Percentiles rank a stretch among this genome's conserved stretches.
These are phyloP conservation scores for Stenogyne calaminthoides DNA, from an alignment of 305 asterid species.

Conservation along the genomic window DNA sequence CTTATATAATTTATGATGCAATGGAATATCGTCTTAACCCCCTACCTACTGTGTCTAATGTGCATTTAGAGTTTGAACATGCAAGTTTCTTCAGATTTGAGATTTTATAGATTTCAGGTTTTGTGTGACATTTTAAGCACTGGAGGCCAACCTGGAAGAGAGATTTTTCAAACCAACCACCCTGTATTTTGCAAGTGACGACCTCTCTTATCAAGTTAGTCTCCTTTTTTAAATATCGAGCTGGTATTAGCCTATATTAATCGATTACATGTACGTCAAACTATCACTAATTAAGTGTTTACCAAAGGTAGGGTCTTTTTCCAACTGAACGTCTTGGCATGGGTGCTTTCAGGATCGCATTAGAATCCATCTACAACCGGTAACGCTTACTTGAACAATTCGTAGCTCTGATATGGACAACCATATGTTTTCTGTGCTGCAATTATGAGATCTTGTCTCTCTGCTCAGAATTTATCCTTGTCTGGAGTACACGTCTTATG, in stretches of 20 bases:
- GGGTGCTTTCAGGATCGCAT: conserved; percentile 98
- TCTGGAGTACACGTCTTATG: conserved; percentile 77
- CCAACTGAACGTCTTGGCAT: conserved; percentile 93
- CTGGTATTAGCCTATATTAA: conserved; percentile 22
- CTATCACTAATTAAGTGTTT: conserved; percentile 38
- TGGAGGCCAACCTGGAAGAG: conserved; percentile 92
- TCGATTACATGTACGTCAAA: conserved; percentile 1
- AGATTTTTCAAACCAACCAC: conserved; percentile 72
- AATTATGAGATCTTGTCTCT: conserved; percentile 28
- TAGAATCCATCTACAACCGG: conserved; percentile 88
- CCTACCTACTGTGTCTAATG: background rate
- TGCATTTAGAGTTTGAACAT: conserved; percentile 4
- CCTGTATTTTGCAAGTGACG: conserved; percentile 88
- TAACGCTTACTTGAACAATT: conserved; percentile 30
- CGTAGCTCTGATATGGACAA: background rate
- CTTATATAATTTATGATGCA: background rate
- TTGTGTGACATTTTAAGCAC: conserved; percentile 91
- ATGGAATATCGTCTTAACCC: background rate
- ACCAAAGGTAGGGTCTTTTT: conserved; percentile 67
- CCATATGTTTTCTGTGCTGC: background rate
- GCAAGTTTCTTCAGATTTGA: conserved; percentile 12
- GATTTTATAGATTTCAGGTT: conserved; percentile 50
- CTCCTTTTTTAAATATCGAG: conserved; percentile 10
- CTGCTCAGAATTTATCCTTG: conserved; percentile 58
- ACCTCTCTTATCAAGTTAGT: conserved; percentile 87